Base-by-base conservation (phyloP, 2,329 filamentous ascomycete genomes). In the Pseudogymnoascus sp. region DNA sequence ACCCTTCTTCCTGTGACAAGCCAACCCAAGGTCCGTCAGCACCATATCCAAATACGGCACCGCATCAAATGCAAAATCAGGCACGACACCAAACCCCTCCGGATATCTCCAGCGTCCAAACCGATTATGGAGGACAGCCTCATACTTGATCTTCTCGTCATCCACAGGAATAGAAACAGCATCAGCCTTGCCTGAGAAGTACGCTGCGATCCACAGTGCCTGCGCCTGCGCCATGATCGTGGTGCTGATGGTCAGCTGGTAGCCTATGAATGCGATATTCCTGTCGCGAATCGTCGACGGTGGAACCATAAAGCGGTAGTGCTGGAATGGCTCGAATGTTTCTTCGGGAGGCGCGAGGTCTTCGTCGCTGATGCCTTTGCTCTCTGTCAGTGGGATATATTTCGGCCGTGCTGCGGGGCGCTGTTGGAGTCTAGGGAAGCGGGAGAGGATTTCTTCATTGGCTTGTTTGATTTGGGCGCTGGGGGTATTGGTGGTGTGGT, bases 51-150 rank as follows among this genome's bases (percentile, higher is more conserved):
- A 71, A 63, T 91, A 94, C 3, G 88, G 88, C 60, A 93, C 71
- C 0, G 81, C 81, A 71, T 94, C 90, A 68, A 93, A 92, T 15
- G 89, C 85, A 65, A 92, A 86, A 70, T 90, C 88, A 0, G 86
- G 86, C 62, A 81, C 78, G 39, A 76, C 77, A 1, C 87, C 87
- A 68, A 84, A 85, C 0, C 87, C 88, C 3, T 76, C 79, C 0
- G 86, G 84, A 67, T 88, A 89, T 26, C 89, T 79, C 81, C 86
- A 87, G 65, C 80, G 84, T 4, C 86, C 86, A 70, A 87, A 93
- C 37, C 87, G 83, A 17, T 81, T 84, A 69, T 87, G 79, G 54
- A 91, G 74, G 24, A 85, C 79, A 0, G 86, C 83, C 66, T 87
- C 80, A 64, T 79, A 78, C 60, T 72, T 63, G 9, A 85, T 67